Conservation (phyloP, 2,329 filamentous ascomycete species). For the Talaromyces marneffei region DNA sequence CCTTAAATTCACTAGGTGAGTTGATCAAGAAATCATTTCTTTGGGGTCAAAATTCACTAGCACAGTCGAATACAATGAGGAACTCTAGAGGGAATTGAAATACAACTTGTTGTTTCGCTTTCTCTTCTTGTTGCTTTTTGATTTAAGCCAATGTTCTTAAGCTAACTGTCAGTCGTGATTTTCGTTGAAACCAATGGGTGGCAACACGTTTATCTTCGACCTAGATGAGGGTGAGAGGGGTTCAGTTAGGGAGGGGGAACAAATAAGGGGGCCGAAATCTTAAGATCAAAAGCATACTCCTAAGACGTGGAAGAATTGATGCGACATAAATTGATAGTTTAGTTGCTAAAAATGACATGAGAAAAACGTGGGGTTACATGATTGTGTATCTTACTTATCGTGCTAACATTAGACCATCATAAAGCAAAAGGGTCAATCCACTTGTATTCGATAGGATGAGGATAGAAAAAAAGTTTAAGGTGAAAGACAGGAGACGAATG, state of each 20-base stretch:
- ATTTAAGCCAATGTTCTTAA: not conserved
- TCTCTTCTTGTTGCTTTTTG: not conserved
- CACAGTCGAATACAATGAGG: not conserved
- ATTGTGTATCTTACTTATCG: conserved; percentile 45
- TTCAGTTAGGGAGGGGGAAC: not conserved
- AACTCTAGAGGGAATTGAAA: not conserved
- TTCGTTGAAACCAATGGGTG: not conserved
- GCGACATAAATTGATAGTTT: conserved; percentile 31
- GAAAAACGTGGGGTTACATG: conserved; percentile 37
- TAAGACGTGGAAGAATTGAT: conserved; percentile 34
- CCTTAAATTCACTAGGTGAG: not conserved
- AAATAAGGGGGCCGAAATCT: not conserved
- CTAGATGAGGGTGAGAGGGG: not conserved
- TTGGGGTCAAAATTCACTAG: not conserved
- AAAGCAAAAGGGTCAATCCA: conserved; percentile 19
- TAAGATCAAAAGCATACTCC: not conserved
- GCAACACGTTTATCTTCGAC: not conserved
- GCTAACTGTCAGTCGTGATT: not conserved
- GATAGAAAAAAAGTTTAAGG: conserved; percentile 14
- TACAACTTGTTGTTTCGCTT: not conserved
- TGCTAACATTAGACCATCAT: conserved; percentile 28
- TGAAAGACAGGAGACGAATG: conserved; percentile 13
- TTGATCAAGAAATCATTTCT: not conserved
- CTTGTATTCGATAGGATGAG: conserved; percentile 15
- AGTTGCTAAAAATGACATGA: conserved; percentile 14